Evolutionary conservation across 73 alveolate species (phyloP).

Genomic region (Breviolum minutum): DNA sequence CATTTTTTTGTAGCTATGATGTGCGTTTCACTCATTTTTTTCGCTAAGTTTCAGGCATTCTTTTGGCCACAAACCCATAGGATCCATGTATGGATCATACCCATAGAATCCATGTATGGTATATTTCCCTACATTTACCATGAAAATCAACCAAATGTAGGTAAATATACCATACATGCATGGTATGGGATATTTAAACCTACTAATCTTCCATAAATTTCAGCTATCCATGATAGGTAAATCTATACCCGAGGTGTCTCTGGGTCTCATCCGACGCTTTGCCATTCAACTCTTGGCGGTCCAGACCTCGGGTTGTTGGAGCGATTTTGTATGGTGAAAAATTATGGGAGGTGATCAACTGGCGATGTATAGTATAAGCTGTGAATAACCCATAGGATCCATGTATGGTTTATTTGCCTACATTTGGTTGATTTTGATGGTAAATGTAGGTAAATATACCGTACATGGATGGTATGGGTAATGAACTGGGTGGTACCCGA

Average conservation of each 20-base stretch:
- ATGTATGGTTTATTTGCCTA: too few species aligned
- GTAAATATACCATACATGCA: too few species aligned
- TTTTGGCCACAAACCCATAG: neutral
- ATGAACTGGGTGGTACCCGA: too few species aligned
- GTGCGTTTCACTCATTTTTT: neutral
- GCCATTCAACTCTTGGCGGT: constrained; percentile 93
- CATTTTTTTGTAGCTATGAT: too few species aligned
- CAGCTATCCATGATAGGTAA: neutral
- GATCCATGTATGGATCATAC: neutral
- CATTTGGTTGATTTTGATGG: too few species aligned
- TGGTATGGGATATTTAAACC: neutral
- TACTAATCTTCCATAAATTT: neutral
- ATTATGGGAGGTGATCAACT: neutral
- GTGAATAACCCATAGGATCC: too few species aligned
- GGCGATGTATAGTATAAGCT: too few species aligned
- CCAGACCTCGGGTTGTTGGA: neutral
- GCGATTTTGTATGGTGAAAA: neutral
- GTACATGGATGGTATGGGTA: too few species aligned
- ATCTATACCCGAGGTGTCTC: constrained; percentile 2
- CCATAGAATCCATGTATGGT: too few species aligned
- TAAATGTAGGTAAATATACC: too few species aligned
- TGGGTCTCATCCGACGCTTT: constrained; percentile 89
- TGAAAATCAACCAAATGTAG: too few species aligned
- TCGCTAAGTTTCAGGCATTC: neutral
- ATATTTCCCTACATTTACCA: too few species aligned